phyloP scores from a whole-genome alignment of 805 yeast genomes.

The Lipomyces mesembrius region DNA sequence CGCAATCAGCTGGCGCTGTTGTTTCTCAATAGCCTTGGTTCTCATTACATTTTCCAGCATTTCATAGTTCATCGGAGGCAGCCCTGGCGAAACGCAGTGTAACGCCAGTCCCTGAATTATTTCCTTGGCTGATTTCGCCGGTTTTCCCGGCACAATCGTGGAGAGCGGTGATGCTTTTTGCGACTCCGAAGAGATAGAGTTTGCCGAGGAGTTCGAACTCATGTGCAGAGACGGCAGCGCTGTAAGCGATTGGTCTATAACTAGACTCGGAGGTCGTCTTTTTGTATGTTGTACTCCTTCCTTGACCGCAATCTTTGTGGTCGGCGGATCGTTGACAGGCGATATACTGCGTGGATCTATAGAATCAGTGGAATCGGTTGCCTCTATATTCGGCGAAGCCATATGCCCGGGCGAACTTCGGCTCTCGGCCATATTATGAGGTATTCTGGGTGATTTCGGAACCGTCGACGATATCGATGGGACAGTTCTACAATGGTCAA shows the following conservation, averaged over 20 bases:
- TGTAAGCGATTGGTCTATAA: constrained; percentile 11
- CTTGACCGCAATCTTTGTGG: not conserved
- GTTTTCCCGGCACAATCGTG: not conserved
- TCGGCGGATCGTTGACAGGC: not conserved
- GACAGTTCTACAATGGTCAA: not conserved
- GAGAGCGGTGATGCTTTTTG: not conserved
- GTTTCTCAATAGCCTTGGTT: constrained; percentile 40
- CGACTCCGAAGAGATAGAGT: not conserved
- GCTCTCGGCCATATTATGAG: not conserved
- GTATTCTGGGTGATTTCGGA: not conserved
- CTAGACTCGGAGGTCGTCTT: constrained; percentile 27
- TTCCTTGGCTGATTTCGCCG: constrained; percentile 39
- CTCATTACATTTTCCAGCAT: constrained; percentile 39
- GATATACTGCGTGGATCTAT: not conserved
- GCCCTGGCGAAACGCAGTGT: constrained; percentile 44
- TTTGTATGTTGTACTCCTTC: constrained; percentile 10
- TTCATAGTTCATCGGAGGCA: constrained; percentile 39
- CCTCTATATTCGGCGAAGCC: not conserved
- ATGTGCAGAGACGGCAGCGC: constrained; percentile 3
- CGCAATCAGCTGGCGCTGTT: constrained; percentile 43
- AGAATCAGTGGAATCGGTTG: not conserved
- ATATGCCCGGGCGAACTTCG: not conserved
- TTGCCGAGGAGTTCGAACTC: not conserved
- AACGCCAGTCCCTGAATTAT: constrained; percentile 43
- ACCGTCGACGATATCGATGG: not conserved